A percentile compares a stretch with the other conserved stretches of the same genome.
Evolutionary conservation across 139 green algal genomes (phyloP).

Genomic region (Choricystis sp.): DNA sequence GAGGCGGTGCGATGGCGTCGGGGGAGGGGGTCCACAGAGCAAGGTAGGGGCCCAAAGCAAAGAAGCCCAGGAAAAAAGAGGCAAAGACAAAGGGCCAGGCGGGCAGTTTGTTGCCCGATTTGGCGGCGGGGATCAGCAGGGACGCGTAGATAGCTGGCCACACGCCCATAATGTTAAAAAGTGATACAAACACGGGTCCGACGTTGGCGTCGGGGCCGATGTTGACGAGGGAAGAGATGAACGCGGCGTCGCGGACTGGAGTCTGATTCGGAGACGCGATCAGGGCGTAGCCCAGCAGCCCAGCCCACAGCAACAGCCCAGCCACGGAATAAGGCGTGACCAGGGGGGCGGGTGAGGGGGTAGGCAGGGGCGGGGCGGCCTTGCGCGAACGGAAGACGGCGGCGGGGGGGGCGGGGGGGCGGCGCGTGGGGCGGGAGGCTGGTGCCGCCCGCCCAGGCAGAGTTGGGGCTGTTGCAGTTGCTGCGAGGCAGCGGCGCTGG

Average conservation of each 20-base stretch:
- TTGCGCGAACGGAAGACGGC: background rate
- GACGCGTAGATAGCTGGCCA: slow-evolving; percentile 60
- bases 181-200: slow-evolving; percentile 33
- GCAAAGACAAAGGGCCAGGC: slow-evolving; percentile 65
- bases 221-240: slow-evolving; percentile 42
- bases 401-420: too few species aligned
- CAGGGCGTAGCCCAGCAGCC: slow-evolving; percentile 35
- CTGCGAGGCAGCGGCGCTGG: too few species aligned
- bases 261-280: slow-evolving; percentile 62
- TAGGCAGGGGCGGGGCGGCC: background rate
- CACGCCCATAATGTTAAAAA: slow-evolving; percentile 69
- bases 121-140: slow-evolving; percentile 53
- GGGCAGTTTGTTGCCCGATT: slow-evolving; percentile 54
- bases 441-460: background rate
- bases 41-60: slow-evolving; percentile 73
- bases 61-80: slow-evolving; percentile 50
- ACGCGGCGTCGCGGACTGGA: slow-evolving; percentile 42
- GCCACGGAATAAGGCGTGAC: too few species aligned
- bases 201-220: slow-evolving; percentile 23
- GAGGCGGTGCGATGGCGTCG: slow-evolving; percentile 20
- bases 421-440: background rate
- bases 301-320: slow-evolving; percentile 13
- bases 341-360: background rate
- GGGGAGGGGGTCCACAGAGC: slow-evolving; percentile 28
- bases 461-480: too few species aligned